Evolutionary conservation across 2,329 filamentous ascomycete genomes (phyloP), one percentile per base, ranked within the genome.

Genomic region (Hansfordia pulvinata): DNA sequence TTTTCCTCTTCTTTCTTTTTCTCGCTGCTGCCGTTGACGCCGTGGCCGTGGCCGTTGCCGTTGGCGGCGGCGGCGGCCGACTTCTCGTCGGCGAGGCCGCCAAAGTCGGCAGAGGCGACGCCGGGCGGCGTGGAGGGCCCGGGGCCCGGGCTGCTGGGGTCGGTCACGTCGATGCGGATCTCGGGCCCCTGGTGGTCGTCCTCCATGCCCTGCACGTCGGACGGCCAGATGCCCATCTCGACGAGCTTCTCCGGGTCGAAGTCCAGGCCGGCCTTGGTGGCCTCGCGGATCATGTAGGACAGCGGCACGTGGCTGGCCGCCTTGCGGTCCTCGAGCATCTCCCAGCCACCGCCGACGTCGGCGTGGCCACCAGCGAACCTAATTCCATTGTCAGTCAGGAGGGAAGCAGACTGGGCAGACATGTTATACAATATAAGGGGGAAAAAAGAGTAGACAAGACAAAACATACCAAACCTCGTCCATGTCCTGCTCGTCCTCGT

Each of bases 291-390:
- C 64, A 83, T 82, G 67, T 76, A 82, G 0, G 75, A 65, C 2
- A 82, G 56, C 0, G 76, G 74, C 2, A 75, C 62, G 38, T 82
- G 76, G 35, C 73, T 79, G 14, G 79, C 58, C 6, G 74, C 63
- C 42, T 80, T 78, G 14, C 58, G 62, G 1, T 58, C 56, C 0
- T 56, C 47, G 0, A 69, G 52, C 4, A 65, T 53, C 26, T 69
- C 66, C 80, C 79, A 85, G 0, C 81, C 81, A 8, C 81, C 81
- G 2, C 81, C 81, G 17, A 86, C 72, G 35, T 88, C 81, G 2
- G 71, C 81, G 35, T 92, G 82, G 8, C 76, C 74, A 7, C 82
- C 82, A 0, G 80, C 63, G 40, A 90, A 90, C 45, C 45, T n/a
- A n/a, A n/a, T 42, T 13, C 12, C 8, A 17, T 6, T 17, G 4